Conservation (phyloP, 2,329 filamentous ascomycete species). For the Aaosphaeria pasadenensis region DNA sequence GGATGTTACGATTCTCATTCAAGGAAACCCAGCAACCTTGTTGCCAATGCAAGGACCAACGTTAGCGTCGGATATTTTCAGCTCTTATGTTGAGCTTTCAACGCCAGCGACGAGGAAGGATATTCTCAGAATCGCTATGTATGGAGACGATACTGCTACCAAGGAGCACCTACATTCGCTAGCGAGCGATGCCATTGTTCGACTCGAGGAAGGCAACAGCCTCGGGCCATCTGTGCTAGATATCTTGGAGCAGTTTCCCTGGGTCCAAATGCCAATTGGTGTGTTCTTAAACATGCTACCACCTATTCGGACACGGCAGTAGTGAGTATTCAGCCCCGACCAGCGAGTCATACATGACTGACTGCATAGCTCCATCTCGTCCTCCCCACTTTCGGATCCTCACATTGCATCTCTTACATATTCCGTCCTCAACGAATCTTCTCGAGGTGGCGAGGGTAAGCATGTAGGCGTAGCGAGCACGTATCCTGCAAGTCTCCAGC, state of each 20-base stretch:
- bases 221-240: conserved; percentile 57
- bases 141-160: conserved; percentile 48
- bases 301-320: conserved; percentile 75
- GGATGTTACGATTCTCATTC: conserved; percentile 65
- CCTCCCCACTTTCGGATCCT: conserved; percentile 62
- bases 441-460: conserved; percentile 43
- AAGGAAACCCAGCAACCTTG: conserved; percentile 60
- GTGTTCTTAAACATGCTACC: conserved; percentile 70
- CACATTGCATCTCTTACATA: conserved; percentile 64
- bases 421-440: conserved; percentile 59
- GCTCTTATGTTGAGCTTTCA: conserved; percentile 69
- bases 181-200: conserved; percentile 34
- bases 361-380: conserved; percentile 61
- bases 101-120: conserved; percentile 69
- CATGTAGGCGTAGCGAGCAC: conserved; percentile 44
- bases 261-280: conserved; percentile 60
- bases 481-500: conserved; percentile 40
- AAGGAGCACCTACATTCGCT: conserved; percentile 49
- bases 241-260: conserved; percentile 61
- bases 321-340: conserved; percentile 27
- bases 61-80: conserved; percentile 62
- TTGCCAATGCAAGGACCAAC: conserved; percentile 62
- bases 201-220: conserved; percentile 52
- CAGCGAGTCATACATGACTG: too few species aligned
- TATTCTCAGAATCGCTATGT: conserved; percentile 50